Conservation (phyloP, 179 eudicot genomes). For the Carnegiea gigantea region DNA sequence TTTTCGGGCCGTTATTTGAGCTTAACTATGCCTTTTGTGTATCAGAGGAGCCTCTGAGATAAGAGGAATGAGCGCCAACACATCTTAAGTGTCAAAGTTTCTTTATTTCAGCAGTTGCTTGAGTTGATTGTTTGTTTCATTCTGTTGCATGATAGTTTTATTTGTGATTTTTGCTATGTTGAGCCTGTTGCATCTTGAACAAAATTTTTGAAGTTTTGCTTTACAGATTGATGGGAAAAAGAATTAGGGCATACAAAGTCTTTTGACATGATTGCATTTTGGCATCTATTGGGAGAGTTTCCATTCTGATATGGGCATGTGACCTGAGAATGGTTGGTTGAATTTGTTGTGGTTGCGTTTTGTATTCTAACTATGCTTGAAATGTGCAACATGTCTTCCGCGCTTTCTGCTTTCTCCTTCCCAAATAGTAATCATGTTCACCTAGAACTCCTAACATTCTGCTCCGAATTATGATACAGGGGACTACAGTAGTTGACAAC, state of each 20-base stretch:
- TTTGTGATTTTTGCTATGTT: no score
- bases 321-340: background rate
- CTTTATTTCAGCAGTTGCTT: no score
- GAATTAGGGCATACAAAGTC: background rate
- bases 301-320: background rate
- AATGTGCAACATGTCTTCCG: background rate
- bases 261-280: background rate
- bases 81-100: no score
- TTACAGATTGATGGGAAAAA: background rate
- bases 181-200: no score
- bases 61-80: no score
- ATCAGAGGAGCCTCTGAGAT: no score
- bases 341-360: background rate
- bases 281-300: background rate
- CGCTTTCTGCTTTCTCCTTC: background rate
- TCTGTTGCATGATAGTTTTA: no score
- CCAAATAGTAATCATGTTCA: background rate
- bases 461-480: constrained; percentile 44
- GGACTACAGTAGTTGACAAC: constrained; percentile 90
- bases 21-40: background rate
- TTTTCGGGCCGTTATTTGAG: background rate
- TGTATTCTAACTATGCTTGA: background rate
- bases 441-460: background rate
- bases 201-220: no score
- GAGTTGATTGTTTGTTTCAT: no score